A percentile compares a stretch with the other conserved stretches of the same genome.
phyloP scores from a whole-genome alignment of 2,329 filamentous ascomycete genomes.

The Metarhizium guizhouense region DNA sequence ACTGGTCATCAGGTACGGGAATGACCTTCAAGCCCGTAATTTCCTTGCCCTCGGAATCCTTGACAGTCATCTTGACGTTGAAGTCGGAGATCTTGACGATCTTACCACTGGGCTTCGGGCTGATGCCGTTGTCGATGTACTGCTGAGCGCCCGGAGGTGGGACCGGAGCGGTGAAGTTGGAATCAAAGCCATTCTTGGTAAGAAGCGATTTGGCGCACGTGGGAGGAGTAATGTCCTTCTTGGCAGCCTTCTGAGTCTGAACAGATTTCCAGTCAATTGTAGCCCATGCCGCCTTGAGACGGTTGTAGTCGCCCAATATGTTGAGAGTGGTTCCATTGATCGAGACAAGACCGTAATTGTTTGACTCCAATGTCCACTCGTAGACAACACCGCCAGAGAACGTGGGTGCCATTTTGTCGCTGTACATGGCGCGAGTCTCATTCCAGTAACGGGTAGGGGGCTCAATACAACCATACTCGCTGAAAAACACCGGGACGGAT shows the following conservation, averaged over 20 bases:
- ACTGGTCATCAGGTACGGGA: constrained; percentile 32
- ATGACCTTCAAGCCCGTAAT: constrained; percentile 39
- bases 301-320: constrained; percentile 58
- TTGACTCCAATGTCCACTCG: constrained; percentile 66
- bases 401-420: constrained; percentile 55
- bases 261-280: constrained; percentile 64
- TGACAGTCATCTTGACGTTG: constrained; percentile 39
- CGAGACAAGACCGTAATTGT: constrained; percentile 56
- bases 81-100: constrained; percentile 61
- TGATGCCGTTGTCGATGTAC: constrained; percentile 70
- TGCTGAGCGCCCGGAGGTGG: constrained; percentile 58
- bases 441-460: constrained; percentile 64
- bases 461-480: constrained; percentile 71
- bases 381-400: constrained; percentile 75
- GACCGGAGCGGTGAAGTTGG: constrained; percentile 68
- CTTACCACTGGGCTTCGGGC: constrained; percentile 53
- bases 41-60: constrained; percentile 29
- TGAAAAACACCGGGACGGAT: constrained; percentile 72
- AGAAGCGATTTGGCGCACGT: constrained; percentile 61
- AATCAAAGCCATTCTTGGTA: constrained; percentile 57
- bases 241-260: constrained; percentile 50
- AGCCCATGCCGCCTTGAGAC: constrained; percentile 66
- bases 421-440: constrained; percentile 66
- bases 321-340: constrained; percentile 49
- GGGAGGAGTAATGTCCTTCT: constrained; percentile 42